These are phyloP conservation scores for Arctostaphylos glauca DNA, from an alignment of 148 eudicot genomes.

Conservation along the genomic window DNA sequence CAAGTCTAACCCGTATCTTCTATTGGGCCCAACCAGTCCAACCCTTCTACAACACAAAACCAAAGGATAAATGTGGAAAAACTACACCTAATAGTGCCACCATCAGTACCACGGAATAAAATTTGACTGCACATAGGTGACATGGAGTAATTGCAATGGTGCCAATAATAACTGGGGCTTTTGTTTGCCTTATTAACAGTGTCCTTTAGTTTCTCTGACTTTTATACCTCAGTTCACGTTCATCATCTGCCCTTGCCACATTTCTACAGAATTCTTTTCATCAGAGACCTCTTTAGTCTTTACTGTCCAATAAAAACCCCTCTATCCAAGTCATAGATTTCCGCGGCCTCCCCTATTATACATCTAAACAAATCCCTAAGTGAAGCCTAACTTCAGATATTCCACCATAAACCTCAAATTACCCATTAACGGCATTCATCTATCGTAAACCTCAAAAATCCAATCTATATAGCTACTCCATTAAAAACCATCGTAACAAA, in stretches of 20 bases:
- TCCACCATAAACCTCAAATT: not conserved
- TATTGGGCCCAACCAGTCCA: not conserved
- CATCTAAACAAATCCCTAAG: not conserved
- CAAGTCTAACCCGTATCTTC: not conserved
- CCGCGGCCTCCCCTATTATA: not conserved
- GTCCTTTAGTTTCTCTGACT: not conserved
- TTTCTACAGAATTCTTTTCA: not conserved
- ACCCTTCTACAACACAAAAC: not conserved
- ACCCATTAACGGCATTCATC: conserved; percentile 1
- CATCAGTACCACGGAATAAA: not conserved
- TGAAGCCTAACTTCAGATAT: not conserved
- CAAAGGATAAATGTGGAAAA: not conserved
- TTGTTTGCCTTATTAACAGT: not conserved
- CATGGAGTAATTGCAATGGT: not conserved
- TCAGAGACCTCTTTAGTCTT: not conserved
- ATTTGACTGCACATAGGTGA: not conserved
- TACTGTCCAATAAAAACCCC: not conserved
- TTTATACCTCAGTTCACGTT: not conserved
- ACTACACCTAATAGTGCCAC: not conserved
- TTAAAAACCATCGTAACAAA: not conserved
- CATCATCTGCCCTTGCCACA: not conserved
- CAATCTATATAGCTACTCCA: not conserved
- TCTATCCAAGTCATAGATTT: not conserved
- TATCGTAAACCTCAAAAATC: not conserved
- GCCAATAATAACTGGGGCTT: not conserved